Percentiles rank a stretch among this genome's conserved stretches.
These are phyloP conservation scores for Lumnitzera racemosa DNA, from an alignment of 345 rosid species.

Conservation along the genomic window DNA sequence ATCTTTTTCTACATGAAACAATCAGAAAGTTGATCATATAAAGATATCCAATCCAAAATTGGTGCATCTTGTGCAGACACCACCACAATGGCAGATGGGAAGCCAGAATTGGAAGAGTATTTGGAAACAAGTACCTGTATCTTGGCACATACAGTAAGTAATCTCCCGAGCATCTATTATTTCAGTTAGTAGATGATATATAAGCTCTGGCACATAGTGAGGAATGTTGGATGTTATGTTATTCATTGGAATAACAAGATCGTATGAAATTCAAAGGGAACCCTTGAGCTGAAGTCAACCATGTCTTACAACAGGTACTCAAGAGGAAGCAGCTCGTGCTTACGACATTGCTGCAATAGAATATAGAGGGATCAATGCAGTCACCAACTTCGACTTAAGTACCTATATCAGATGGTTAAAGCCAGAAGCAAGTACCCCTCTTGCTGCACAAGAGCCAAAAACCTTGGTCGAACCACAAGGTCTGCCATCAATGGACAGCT, in stretches of 20 bases:
- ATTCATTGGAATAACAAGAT: too few species aligned
- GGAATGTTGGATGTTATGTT: too few species aligned
- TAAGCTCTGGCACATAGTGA: too few species aligned
- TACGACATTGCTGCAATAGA: constrained; percentile 48
- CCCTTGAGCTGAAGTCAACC: too few species aligned
- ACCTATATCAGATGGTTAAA: constrained; percentile 41
- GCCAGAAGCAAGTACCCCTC: constrained; percentile 23
- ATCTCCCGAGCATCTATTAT: neutral
- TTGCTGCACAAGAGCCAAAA: constrained; percentile 16
- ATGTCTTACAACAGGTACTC: constrained; percentile 26
- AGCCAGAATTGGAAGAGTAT: constrained; percentile 61
- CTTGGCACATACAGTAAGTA: constrained; percentile 64
- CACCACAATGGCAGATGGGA: constrained; percentile 80
- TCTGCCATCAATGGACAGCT: constrained; percentile 7
- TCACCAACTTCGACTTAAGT: constrained; percentile 44
- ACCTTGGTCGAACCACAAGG: constrained; percentile 7
- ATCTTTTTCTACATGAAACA: neutral
- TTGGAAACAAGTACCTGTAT: constrained; percentile 62
- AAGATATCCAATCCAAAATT: neutral
- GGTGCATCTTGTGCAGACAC: constrained; percentile 31
- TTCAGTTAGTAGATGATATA: too few species aligned
- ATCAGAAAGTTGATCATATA: neutral
- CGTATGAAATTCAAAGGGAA: too few species aligned
- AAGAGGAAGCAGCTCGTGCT: constrained; percentile 48
- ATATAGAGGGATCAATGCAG: constrained; percentile 44